Evolutionary conservation across 139 green algal genomes (phyloP).

Genomic region (Penium margaritaceum): DNA sequence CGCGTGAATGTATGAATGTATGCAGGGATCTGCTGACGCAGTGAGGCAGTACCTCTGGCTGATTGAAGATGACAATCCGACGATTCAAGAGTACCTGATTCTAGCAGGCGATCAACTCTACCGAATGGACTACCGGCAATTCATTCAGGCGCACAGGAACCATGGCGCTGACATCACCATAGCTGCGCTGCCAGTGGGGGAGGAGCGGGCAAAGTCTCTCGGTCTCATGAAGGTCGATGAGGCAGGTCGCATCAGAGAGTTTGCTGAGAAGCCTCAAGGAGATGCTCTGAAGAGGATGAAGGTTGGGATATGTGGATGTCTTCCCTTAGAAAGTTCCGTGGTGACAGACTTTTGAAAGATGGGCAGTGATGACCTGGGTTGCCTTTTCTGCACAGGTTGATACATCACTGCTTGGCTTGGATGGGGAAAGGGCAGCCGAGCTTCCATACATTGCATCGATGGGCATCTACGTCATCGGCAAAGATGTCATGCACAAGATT

Average conservation of each 20-base stretch:
- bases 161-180: conserved; percentile 89
- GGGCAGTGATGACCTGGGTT: conserved; percentile 83
- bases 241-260: conserved; percentile 76
- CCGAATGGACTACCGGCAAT: conserved; percentile 95
- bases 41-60: conserved; percentile 91
- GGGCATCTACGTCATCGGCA: conserved; percentile 88
- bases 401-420: conserved; percentile 86
- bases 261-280: conserved; percentile 96
- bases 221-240: conserved; percentile 98
- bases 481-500: conserved; percentile 54
- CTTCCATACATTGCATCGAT: conserved; percentile 98
- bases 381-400: conserved; percentile 61
- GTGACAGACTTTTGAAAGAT: conserved; percentile 98
- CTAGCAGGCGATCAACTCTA: conserved; percentile 97
- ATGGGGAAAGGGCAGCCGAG: conserved; percentile 63
- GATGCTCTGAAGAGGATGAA: conserved; percentile 80
- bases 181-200: conserved; percentile 81
- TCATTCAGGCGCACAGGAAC: conserved; percentile 80
- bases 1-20: too few relatives aligned
- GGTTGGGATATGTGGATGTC: conserved; percentile 8
- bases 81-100: conserved; percentile 92
- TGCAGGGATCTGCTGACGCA: conserved; percentile 88
- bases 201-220: conserved; percentile 81
- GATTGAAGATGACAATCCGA: conserved; percentile 46
- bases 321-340: conserved; percentile 26